These are phyloP conservation scores for Emergomyces orientalis DNA, from an alignment of 2,329 filamentous ascomycete species.

Conservation along the genomic window DNA sequence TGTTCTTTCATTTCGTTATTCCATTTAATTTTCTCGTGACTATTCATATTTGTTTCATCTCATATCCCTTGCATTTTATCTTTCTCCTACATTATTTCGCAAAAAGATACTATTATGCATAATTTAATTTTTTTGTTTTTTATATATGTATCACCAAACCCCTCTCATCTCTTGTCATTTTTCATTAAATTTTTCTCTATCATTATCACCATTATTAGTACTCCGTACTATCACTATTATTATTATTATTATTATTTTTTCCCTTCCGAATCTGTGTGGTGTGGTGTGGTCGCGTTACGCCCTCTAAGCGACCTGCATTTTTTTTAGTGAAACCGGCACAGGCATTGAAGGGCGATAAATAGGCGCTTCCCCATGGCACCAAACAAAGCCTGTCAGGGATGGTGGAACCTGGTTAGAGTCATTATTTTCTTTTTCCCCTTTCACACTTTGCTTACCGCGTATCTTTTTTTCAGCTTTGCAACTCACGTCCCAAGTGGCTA, in stretches of 20 bases:
- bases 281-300: constrained; percentile 1
- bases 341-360: not conserved
- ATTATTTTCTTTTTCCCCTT: not conserved
- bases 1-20: not conserved
- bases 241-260: not conserved
- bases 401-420: not conserved
- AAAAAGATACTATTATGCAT: not conserved
- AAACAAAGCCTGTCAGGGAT: constrained; percentile 1
- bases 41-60: not conserved
- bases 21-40: not conserved
- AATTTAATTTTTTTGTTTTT: not conserved
- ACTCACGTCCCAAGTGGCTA: not conserved
- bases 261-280: not conserved
- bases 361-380: not conserved
- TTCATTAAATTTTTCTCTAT: not conserved
- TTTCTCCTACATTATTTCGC: not conserved
- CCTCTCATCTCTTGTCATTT: not conserved
- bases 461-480: not conserved
- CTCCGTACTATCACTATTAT: not conserved
- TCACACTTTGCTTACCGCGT: not conserved
- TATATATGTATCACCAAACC: not conserved
- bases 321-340: not conserved
- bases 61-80: not conserved
- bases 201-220: not conserved
- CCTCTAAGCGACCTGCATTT: constrained; percentile 4